Evolutionary conservation across 495 filamentous ascomycete species (phyloP).

Genomic region (Tuber calosporum): DNA sequence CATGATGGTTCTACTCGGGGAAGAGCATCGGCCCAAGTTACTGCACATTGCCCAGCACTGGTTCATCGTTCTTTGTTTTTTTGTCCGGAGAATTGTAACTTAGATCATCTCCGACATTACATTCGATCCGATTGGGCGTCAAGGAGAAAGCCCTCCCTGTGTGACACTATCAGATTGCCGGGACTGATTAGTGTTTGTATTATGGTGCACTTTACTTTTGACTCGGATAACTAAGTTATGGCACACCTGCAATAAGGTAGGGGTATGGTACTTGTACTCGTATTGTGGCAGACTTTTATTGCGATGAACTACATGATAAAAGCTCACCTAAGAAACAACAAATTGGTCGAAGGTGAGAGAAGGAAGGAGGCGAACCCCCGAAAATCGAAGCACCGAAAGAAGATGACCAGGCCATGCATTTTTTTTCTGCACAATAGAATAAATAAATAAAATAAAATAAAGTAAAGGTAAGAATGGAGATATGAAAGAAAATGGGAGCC

Average conservation of each 20-base stretch:
- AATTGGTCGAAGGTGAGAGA: not conserved
- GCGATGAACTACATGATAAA: not conserved
- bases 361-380: not conserved
- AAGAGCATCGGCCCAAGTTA: not conserved
- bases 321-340: not conserved
- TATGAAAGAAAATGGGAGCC: conserved; percentile 5
- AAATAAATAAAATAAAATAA: conserved; percentile 16
- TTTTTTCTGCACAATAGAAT: not conserved
- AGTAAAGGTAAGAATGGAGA: not conserved
- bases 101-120: not conserved
- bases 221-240: not conserved
- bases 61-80: not conserved
- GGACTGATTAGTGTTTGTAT: not conserved
- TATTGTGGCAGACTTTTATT: not conserved
- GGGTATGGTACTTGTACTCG: not conserved
- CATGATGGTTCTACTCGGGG: not conserved
- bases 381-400: conserved; percentile 6
- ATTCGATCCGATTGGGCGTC: not conserved
- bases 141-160: not conserved
- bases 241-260: not conserved
- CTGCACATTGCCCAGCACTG: not conserved
- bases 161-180: not conserved
- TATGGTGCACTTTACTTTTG: not conserved
- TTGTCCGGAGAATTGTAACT: not conserved
- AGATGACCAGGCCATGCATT: conserved; percentile 16